phyloP scores from a whole-genome alignment of 768 basidiomycete genomes.

The Clavulina sp. region DNA sequence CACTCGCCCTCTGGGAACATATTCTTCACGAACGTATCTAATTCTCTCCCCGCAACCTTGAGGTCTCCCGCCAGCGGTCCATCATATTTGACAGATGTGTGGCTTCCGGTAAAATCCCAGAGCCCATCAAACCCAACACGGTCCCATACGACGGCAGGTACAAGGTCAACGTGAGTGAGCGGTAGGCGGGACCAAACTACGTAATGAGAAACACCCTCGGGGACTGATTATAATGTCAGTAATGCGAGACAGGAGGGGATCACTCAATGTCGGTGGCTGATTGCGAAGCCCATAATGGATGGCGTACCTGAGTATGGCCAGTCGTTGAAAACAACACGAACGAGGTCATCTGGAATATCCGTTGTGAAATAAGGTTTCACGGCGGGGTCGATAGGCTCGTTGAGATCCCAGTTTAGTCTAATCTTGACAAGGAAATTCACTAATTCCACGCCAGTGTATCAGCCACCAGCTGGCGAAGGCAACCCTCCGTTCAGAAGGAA shows the following conservation, averaged over 20 bases:
- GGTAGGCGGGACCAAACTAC: constrained; percentile 66
- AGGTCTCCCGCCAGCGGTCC: constrained; percentile 13
- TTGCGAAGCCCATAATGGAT: not conserved
- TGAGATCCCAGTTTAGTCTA: constrained; percentile 44
- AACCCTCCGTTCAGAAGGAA: not conserved
- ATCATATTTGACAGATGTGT: constrained; percentile 25
- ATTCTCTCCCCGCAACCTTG: constrained; percentile 32
- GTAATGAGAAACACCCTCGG: constrained; percentile 52
- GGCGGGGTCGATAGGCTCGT: constrained; percentile 5
- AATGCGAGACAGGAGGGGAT: not conserved
- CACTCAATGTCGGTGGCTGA: not conserved
- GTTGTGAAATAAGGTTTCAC: constrained; percentile 43
- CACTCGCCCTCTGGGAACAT: constrained; percentile 57
- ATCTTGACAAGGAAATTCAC: constrained; percentile 54
- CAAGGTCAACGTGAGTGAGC: constrained; percentile 38
- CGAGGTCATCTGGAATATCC: constrained; percentile 35
- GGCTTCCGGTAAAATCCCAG: constrained; percentile 64
- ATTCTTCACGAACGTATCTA: constrained; percentile 42
- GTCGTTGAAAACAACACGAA: constrained; percentile 65
- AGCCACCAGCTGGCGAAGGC: not conserved
- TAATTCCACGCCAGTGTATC: constrained; percentile 17
- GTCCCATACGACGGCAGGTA: constrained; percentile 25
- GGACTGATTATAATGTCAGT: constrained; percentile 27
- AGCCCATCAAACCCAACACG: constrained; percentile 55
- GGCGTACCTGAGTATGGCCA: constrained; percentile 72